Percentiles rank a stretch among this genome's conserved stretches.
Evolutionary conservation across 2,329 filamentous ascomycete genomes (phyloP).

Genomic region (Tolypocladium paradoxum): DNA sequence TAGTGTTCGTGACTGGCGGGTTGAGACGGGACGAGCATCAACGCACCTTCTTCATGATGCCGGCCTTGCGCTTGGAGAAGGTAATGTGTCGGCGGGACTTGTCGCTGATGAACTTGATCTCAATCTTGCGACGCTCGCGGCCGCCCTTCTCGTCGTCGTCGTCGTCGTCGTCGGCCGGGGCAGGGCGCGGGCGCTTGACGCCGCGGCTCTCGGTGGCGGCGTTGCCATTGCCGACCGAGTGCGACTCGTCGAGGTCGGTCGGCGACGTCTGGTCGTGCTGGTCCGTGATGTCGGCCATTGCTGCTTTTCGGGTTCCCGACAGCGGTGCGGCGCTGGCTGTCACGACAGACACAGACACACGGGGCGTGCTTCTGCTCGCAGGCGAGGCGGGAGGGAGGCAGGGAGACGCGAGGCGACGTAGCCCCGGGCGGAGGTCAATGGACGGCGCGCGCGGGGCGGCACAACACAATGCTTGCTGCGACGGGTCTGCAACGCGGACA

Average conservation of each 20-base stretch:
- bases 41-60: constrained; percentile 99
- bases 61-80: constrained; percentile 98
- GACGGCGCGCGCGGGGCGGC: background rate
- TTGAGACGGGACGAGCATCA: background rate
- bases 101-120: constrained; percentile 99
- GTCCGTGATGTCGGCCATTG: constrained; percentile 71
- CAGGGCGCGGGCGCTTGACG: constrained; percentile 79
- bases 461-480: background rate
- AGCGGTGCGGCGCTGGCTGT: constrained; percentile 4
- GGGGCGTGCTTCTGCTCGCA: background rate
- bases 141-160: constrained; percentile 97
- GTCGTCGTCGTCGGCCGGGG: constrained; percentile 83
- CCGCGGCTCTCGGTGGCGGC: constrained; percentile 62
- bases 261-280: constrained; percentile 68
- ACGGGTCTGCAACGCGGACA: background rate
- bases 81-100: constrained; percentile 99
- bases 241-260: constrained; percentile 61
- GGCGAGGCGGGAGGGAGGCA: background rate
- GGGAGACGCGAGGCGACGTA: background rate
- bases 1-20: background rate
- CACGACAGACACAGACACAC: background rate
- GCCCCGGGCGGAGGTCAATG: background rate
- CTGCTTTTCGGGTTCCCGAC: constrained; percentile 4
- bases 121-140: constrained; percentile 97
- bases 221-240: constrained; percentile 64